phyloP scores from a whole-genome alignment of 2,329 filamentous ascomycete species.

The Huntiella savannae region DNA sequence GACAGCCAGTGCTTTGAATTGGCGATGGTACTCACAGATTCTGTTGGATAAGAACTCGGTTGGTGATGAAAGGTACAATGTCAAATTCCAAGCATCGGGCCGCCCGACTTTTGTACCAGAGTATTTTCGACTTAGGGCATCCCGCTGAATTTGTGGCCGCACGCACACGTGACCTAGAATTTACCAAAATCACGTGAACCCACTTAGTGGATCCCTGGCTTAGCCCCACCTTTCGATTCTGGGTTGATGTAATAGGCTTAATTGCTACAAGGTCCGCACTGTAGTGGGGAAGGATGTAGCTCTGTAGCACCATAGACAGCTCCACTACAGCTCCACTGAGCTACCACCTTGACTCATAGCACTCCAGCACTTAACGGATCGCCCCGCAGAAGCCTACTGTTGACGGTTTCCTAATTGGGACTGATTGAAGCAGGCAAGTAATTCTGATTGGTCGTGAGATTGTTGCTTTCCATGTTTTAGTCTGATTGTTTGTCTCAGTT shows the following conservation, averaged over 20 bases:
- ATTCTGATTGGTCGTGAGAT: too few relatives aligned
- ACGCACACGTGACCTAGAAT: slow-evolving; percentile 8
- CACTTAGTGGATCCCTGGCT: background rate
- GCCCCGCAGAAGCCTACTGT: background rate
- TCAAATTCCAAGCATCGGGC: slow-evolving; percentile 2
- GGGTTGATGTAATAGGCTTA: too few relatives aligned
- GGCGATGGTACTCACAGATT: slow-evolving; percentile 8
- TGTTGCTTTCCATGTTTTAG: too few relatives aligned
- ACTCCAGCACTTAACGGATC: background rate
- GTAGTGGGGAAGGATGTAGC: background rate
- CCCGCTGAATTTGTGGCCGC: slow-evolving; percentile 10
- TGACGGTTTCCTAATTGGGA: background rate
- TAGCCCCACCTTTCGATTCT: background rate
- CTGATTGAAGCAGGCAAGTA: background rate
- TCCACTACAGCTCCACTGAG: slow-evolving; percentile 9
- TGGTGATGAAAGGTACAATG: slow-evolving; percentile 8
- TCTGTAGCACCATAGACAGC: background rate
- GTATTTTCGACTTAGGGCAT: slow-evolving; percentile 12
- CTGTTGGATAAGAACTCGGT: slow-evolving; percentile 9
- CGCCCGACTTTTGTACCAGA: slow-evolving; percentile 11
- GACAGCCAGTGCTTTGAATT: too few relatives aligned
- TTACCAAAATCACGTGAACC: slow-evolving; percentile 6
- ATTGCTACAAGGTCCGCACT: background rate
- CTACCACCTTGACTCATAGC: slow-evolving; percentile 4
- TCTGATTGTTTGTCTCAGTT: too few relatives aligned